phyloP scores from a whole-genome alignment of 306 rosid genomes.

The Castanea mollissima region DNA sequence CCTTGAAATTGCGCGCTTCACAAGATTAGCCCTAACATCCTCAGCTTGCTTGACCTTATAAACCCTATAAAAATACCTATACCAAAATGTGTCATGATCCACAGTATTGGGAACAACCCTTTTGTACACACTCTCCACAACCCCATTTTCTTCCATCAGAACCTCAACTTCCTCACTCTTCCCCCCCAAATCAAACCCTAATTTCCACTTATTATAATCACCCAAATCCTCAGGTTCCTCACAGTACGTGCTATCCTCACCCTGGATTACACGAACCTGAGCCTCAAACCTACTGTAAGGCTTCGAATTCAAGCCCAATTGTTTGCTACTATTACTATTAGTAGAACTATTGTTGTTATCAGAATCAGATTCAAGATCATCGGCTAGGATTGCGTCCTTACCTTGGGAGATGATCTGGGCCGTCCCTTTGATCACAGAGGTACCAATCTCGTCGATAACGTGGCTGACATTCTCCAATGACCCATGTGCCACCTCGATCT shows the following conservation, averaged over 20 bases:
- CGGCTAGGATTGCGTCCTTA: constrained; percentile 60
- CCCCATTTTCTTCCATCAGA: constrained; percentile 54
- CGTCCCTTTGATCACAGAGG: constrained; percentile 73
- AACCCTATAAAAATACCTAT: constrained; percentile 71
- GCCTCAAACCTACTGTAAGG: constrained; percentile 70
- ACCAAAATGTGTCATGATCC: constrained; percentile 69
- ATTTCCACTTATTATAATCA: constrained; percentile 59
- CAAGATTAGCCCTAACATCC: constrained; percentile 63
- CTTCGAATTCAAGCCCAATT: constrained; percentile 42
- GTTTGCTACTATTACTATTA: constrained; percentile 18
- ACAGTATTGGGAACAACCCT: constrained; percentile 53
- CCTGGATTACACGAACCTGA: constrained; percentile 61
- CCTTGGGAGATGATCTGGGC: constrained; percentile 76
- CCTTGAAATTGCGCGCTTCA: constrained; percentile 55
- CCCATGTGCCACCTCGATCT: constrained; percentile 87
- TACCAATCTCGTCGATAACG: constrained; percentile 68
- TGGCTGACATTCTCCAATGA: constrained; percentile 68
- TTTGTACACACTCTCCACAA: constrained; percentile 45
- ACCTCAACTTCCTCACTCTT: constrained; percentile 55
- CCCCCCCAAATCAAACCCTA: constrained; percentile 46
- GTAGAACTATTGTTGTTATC: constrained; percentile 19
- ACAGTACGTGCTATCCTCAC: constrained; percentile 57
- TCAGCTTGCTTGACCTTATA: constrained; percentile 65
- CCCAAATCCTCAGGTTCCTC: constrained; percentile 70
- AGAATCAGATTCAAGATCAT: constrained; percentile 60